Evolutionary conservation across 495 filamentous ascomycete species (phyloP), one percentile per base, ranked within the genome.

Genomic region (Penicillium coffeae): DNA sequence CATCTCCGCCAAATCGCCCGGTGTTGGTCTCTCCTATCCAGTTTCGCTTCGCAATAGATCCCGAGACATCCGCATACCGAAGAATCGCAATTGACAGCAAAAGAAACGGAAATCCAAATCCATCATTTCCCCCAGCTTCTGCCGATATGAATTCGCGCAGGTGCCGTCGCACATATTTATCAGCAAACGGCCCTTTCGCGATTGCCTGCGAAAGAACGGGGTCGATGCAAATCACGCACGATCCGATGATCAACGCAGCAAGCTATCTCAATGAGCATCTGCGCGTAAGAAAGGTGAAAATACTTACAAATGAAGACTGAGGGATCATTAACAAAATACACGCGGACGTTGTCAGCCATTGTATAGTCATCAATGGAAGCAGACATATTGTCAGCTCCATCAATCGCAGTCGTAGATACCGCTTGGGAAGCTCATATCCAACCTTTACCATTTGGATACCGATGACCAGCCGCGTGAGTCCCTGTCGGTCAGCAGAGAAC

Each of bases 91-190:
- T 69, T 0, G 77, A 78, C 10, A 82, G 73, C 61, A 82, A 64
- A 0, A 84, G 60, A 41, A 84, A 82, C 0, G 79, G 77, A 21
- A 81, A 84, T 0, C 79, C 79, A 41, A 84, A 80, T 0, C 79
- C 80, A 46, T 84, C 80, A 55, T 83, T 82, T 7, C 74, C 78
- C 13, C 79, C 80, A 8, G 78, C 79, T 55, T 83, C 79, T 8
- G 79, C 73, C 0, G 79, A 81, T 21, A 83, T 84, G 39, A 84
- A 80, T 58, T 84, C 77, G n/a, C 79, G 74, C 18, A 84, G 69
- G 27, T 70, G 62, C 10, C 79, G 69, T 27, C 73, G 64, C 22
- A 83, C 80, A 42, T 75, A 82, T 51, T 78, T 79, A 55, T 83
- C 79, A 5, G 80, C 73, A 50, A 84, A 84, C 0, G 79, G 78